Evolutionary conservation across 2,329 filamentous ascomycete species (phyloP).

Genomic region (Fusarium sp.): DNA sequence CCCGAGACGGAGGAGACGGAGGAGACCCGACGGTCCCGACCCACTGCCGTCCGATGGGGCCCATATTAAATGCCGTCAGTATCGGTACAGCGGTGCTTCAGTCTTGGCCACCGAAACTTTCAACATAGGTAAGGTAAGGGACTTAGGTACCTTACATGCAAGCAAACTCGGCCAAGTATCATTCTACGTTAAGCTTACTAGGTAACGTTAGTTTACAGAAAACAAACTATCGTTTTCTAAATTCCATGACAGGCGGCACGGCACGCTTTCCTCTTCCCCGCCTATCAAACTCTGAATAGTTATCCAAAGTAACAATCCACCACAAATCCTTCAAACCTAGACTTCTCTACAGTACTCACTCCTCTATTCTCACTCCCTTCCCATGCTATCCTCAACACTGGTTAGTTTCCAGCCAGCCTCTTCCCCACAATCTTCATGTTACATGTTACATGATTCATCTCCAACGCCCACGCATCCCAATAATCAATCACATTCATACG

Average conservation of each 20-base stretch:
- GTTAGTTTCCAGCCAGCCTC: neutral
- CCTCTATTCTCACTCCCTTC: conserved; percentile 26
- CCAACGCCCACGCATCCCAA: neutral
- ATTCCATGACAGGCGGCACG: conserved; percentile 3
- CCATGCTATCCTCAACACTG: neutral
- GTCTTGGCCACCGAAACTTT: neutral
- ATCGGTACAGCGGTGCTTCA: conserved; percentile 4
- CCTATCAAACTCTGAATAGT: neutral
- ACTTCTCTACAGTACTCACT: neutral
- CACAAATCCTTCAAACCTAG: conserved; percentile 4
- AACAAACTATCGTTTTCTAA: neutral
- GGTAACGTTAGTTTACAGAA: too few species aligned
- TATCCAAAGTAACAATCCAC: conserved; percentile 5
- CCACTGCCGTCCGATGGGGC: neutral
- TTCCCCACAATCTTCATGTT: conserved; percentile 5
- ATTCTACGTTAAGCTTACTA: conserved; percentile 9
- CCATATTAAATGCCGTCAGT: conserved; percentile 6
- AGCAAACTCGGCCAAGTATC: neutral
- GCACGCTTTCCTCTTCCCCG: conserved; percentile 4
- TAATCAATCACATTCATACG: conserved; percentile 8
- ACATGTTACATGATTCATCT: conserved; percentile 11
- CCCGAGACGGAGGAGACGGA: neutral
- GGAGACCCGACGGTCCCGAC: too few species aligned
- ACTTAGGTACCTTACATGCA: too few species aligned
- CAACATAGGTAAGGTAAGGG: too few species aligned